These are phyloP conservation scores for Spinellus fusiger DNA, from an alignment of 192 early-diverging fungal species.

Conservation along the genomic window DNA sequence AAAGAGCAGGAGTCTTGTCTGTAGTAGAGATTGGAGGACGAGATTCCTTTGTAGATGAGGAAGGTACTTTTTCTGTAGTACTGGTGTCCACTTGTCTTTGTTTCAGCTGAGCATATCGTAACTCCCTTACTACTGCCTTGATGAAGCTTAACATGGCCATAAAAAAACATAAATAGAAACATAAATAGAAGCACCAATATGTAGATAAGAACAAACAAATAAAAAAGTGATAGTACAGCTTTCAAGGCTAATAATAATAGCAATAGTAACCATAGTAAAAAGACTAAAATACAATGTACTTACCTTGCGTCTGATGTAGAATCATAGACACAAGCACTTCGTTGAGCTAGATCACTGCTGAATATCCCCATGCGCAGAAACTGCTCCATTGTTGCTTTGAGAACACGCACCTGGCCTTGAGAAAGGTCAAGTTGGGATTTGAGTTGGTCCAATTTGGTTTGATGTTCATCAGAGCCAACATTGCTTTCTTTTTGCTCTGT, in stretches of 20 bases:
- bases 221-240: no score
- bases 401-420: slow-evolving; percentile 16
- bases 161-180: neutral
- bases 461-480: neutral
- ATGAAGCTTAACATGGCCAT: neutral
- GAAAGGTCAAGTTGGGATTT: slow-evolving; percentile 17
- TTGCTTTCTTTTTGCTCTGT: neutral
- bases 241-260: no score
- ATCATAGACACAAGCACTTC: neutral
- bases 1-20: neutral
- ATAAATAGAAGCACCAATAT: neutral
- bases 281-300: no score
- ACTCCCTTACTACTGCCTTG: neutral
- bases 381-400: slow-evolving; percentile 31
- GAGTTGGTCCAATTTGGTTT: neutral
- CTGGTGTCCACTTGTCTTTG: neutral
- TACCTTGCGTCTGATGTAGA: neutral
- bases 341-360: slow-evolving; percentile 6
- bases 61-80: neutral
- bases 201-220: neutral
- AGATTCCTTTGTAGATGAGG: neutral
- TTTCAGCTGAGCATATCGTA: neutral
- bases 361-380: slow-evolving; percentile 22
- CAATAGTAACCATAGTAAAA: no score
- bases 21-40: neutral